Conservation (phyloP, 2,329 filamentous ascomycete species). For the Penicillium sp. region DNA sequence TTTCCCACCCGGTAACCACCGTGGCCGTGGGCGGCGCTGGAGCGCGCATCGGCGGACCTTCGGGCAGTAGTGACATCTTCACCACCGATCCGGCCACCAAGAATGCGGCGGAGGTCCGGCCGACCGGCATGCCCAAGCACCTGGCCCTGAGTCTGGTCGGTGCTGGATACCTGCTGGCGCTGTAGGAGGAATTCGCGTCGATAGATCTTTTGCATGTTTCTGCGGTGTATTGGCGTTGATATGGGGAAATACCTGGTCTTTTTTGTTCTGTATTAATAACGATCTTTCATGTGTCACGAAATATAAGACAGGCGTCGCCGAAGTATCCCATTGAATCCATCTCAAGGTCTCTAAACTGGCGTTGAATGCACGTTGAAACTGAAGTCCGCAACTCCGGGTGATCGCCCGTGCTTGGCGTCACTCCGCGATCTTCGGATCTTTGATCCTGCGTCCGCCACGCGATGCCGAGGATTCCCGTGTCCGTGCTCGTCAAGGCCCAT, state of each 20-base stretch:
- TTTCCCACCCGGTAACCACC: constrained; percentile 51
- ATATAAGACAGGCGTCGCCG: neutral
- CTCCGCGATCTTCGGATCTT: neutral
- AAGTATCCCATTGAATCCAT: neutral
- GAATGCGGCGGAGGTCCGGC: constrained; percentile 12
- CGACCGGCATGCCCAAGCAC: constrained; percentile 15
- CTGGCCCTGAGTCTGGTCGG: constrained; percentile 24
- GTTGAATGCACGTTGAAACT: neutral
- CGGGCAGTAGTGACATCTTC: constrained; percentile 14
- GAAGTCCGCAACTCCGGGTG: neutral
- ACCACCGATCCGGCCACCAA: constrained; percentile 19
- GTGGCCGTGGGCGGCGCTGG: constrained; percentile 45
- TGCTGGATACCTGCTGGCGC: constrained; percentile 22
- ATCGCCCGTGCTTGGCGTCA: neutral
- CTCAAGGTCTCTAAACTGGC: neutral
- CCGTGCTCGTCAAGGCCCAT: constrained; percentile 38
- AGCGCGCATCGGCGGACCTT: constrained; percentile 39
- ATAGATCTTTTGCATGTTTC: constrained; percentile 7
- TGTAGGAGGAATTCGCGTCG: constrained; percentile 7
- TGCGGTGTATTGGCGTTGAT: constrained; percentile 12
- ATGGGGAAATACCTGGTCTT: constrained; percentile 7
- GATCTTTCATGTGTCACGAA: constrained; percentile 3
- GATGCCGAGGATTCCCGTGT: constrained; percentile 46
- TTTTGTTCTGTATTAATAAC: neutral
- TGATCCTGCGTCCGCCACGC: neutral